These are phyloP conservation scores for Xylaria telfairii DNA, from an alignment of 495 filamentous ascomycete species.

Conservation along the genomic window DNA sequence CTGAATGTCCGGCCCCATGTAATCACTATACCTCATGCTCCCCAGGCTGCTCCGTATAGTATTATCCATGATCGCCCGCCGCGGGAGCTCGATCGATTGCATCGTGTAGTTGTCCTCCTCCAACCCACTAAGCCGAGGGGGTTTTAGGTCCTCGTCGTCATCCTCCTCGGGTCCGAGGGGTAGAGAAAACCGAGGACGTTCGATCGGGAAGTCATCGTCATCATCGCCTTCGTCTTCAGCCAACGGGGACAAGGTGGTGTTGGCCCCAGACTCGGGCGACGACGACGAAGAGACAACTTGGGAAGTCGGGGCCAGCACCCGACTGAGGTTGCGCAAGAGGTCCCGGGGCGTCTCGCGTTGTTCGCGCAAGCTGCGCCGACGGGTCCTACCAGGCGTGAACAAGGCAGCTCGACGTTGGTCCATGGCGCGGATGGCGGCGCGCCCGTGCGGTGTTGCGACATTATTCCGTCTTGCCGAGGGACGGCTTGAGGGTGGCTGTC, in stretches of 20 bases:
- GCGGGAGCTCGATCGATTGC: constrained; percentile 71
- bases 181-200: constrained; percentile 71
- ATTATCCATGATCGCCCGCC: constrained; percentile 64
- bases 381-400: constrained; percentile 70
- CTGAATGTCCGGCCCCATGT: constrained; percentile 47
- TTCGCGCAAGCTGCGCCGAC: constrained; percentile 68
- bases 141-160: constrained; percentile 63
- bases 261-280: constrained; percentile 36
- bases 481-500: constrained; percentile 40
- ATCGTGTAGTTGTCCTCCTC: constrained; percentile 74
- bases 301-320: constrained; percentile 66
- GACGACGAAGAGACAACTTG: constrained; percentile 67
- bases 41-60: constrained; percentile 62
- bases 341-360: constrained; percentile 79
- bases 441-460: constrained; percentile 69
- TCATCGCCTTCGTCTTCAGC: constrained; percentile 59
- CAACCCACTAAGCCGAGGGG: constrained; percentile 67
- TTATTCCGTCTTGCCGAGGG: constrained; percentile 46
- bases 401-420: constrained; percentile 75
- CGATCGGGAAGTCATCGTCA: constrained; percentile 63
- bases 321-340: constrained; percentile 69
- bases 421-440: constrained; percentile 67
- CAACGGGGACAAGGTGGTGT: constrained; percentile 43
- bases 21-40: constrained; percentile 67
- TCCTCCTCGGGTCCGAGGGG: constrained; percentile 67